Evolutionary conservation across 2,329 filamentous ascomycete species (phyloP).

Genomic region (Cladorrhinum sp.): DNA sequence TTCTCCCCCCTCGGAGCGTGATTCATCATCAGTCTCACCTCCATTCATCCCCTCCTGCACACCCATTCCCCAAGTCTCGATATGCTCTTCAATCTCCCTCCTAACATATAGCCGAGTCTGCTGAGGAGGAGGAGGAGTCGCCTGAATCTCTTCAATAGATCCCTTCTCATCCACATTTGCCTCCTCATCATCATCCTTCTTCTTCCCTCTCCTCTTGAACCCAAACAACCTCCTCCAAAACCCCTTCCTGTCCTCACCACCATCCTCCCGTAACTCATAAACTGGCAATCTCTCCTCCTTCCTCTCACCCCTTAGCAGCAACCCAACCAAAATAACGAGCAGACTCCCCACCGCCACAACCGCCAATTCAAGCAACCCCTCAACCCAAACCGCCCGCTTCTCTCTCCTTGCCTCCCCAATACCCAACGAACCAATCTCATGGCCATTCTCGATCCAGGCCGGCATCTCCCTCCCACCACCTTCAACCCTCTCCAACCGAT

Average conservation of each 20-base stretch:
- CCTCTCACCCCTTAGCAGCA: not conserved
- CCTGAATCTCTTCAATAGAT: not conserved
- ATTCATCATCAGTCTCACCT: not conserved
- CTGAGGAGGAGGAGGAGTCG: not conserved
- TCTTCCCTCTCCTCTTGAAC: not conserved
- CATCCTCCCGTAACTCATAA: not conserved
- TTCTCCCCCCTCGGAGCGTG: not conserved
- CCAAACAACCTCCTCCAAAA: not conserved
- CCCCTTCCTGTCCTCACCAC: not conserved
- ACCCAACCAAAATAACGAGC: not conserved
- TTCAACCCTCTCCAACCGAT: not conserved
- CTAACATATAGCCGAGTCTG: not conserved
- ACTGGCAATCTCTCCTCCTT: not conserved
- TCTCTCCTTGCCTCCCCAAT: not conserved
- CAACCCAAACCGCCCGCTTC: not conserved
- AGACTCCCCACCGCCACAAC: not conserved
- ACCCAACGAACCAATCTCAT: not conserved
- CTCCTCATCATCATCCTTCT: not conserved
- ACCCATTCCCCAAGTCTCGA: not conserved
- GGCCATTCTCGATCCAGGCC: too few relatives aligned
- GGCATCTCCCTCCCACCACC: too few relatives aligned
- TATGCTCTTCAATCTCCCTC: not conserved
- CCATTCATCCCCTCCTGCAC: not conserved
- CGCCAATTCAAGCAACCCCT: not conserved
- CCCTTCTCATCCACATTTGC: not conserved